Evolutionary conservation across 345 rosid genomes (phyloP), one percentile per base, ranked within the genome.

Genomic region (Mallotus nudiflorus): DNA sequence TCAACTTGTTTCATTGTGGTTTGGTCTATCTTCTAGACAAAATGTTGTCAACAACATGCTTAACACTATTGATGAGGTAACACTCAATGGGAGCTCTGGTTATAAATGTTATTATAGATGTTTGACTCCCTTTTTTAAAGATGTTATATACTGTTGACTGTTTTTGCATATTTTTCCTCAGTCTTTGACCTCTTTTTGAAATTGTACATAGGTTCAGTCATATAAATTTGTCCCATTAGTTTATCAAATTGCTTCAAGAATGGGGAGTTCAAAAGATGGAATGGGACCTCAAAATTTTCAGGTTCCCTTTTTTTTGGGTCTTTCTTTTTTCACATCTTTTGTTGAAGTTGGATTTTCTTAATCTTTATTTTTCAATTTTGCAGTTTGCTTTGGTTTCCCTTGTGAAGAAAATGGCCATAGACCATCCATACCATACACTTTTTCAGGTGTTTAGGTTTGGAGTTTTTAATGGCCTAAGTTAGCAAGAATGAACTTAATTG

Each of bases 161-260:
- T 54, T 65, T 20, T 72, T 3, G 31, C 29, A 8, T 42, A 29
- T 42, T 45, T 19, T 44, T 22, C 45, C 4, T 19, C 1, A 5
- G 35, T 40, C 4, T 9, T 0, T 46, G 20, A 20, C 44, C 16
- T 7, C 51, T 28, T 48, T 62, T 45, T 45, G 44, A 67, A 75
- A 44, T 5, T 69, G 62, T 31, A 72, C 79, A 54, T 81, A 94
- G 98, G 97, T 91, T 75, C 96, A 90, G 69, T 87, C 97, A 50
- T 91, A 89, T 82, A 94, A 94, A 77, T 94, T 91, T 84, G 81
- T 94, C 57, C 97, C 97, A 1, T 84, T 91, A 65, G 88, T 88
- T 29, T 94, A 94, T 79, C 98, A 94, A 84, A 91, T 94, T 84
- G 98, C 98, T 73, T 94, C 98, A 71, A 85, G 98, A 85, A 79